Evolutionary conservation across 192 early-diverging fungal genomes (phyloP), one percentile per base, ranked within the genome.

Genomic region (Backusella tarrabulga): DNA sequence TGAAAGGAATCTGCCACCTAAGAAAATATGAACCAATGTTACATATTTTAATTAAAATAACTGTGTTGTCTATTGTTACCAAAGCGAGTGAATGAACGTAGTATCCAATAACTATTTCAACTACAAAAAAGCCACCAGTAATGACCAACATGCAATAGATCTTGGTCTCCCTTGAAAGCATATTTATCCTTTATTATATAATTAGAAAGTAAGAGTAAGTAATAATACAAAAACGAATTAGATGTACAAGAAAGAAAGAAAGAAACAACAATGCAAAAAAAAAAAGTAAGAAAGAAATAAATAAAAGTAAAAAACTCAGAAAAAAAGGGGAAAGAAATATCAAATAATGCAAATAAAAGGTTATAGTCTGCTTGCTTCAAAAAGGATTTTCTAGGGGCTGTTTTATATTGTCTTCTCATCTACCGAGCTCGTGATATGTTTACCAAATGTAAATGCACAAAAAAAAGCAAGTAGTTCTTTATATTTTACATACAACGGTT

Each of bases 1-100:
- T 98, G 96, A 89, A 96, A 98, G 23, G 93, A 92, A 85, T 98
- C 96, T 1, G 95, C 95, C 40, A 98, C 41, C 78, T 79, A 46
- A 34, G 8, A 34, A 32, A 42, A 52, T 36, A 46, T 32, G 21
- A 52, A 68, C 23, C 14, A 23, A 11, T 21, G 67, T 15, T 26
- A 67, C 71, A 42, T 23, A 14, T 63, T 38, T 63, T 36, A 72
- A 36, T 52, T 76, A 32, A n/a, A 54, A 56, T 19, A 50, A 36
- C 6, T 19, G 4, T 34, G 6, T 15, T 50, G 44, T 17, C 0
- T n/a, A 44, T n/a, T 26, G 21, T 35, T 72, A 73, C 80, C 34
- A 98, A 88, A 1, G 95, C 92, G 29, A 98, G 85, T 23, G 95
- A 96, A 36, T 87, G 86, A 0, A 92, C 90, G 60, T 86, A 77